Evolutionary conservation across 306 rosid species (phyloP).

Genomic region (Urtica urens): DNA sequence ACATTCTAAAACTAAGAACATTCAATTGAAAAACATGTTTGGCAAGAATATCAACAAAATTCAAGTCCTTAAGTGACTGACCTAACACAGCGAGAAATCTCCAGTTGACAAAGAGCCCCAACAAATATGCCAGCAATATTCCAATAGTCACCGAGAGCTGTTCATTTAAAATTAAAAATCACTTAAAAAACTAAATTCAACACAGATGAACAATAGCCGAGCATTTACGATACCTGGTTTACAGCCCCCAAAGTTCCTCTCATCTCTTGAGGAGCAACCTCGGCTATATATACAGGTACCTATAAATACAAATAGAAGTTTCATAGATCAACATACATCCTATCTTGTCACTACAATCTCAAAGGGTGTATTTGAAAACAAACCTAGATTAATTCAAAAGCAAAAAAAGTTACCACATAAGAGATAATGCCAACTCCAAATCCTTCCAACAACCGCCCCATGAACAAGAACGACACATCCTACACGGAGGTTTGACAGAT

Average conservation of each 20-base stretch:
- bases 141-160: constrained; percentile 79
- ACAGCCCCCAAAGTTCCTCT: constrained; percentile 81
- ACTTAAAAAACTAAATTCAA: not conserved
- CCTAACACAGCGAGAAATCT: constrained; percentile 76
- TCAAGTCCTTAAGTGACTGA: constrained; percentile 16
- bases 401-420: constrained; percentile 49
- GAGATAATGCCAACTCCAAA: constrained; percentile 91
- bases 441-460: constrained; percentile 87
- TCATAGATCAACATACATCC: too few relatives aligned
- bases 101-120: constrained; percentile 76
- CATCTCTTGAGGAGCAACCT: constrained; percentile 73
- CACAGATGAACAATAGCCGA: not conserved
- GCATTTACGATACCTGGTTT: constrained; percentile 48
- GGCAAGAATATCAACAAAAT: too few relatives aligned
- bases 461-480: constrained; percentile 63
- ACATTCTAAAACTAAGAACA: too few relatives aligned
- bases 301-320: constrained; percentile 21
- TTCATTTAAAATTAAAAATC: not conserved
- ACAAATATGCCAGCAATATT: constrained; percentile 56
- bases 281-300: constrained; percentile 92
- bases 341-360: constrained; percentile 18
- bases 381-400: not conserved
- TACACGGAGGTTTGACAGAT: constrained; percentile 14
- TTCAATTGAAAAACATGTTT: too few relatives aligned
- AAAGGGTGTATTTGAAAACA: constrained; percentile 3